phyloP scores from a whole-genome alignment of 2,329 filamentous ascomycete genomes.

The Colletotrichum agaves region DNA sequence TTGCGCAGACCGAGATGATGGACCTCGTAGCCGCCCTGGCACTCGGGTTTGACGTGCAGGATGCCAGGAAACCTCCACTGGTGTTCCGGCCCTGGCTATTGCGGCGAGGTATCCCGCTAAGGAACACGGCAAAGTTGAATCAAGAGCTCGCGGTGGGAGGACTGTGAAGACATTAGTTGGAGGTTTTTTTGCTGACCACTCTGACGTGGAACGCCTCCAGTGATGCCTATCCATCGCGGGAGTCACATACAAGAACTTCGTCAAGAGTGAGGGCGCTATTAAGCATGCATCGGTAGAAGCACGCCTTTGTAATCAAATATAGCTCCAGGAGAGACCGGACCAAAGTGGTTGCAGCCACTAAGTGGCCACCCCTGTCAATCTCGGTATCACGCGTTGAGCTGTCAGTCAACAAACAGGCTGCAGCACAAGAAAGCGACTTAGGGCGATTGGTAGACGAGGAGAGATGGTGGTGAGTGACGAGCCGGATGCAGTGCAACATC shows the following conservation, averaged over 20 bases:
- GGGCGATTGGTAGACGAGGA: conserved; percentile 15
- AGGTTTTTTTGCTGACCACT: conserved; percentile 28
- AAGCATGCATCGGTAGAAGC: not conserved
- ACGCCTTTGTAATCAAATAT: not conserved
- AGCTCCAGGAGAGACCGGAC: not conserved
- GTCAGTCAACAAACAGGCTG: conserved; percentile 14
- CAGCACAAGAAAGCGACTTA: not conserved
- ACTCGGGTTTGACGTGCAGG: conserved; percentile 42
- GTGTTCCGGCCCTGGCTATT: conserved; percentile 23
- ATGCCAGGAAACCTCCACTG: conserved; percentile 34
- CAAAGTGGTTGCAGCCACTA: conserved; percentile 32
- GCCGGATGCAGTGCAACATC: conserved; percentile 5
- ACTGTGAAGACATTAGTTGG: conserved; percentile 43
- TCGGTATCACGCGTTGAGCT: conserved; percentile 25
- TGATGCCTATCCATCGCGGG: not conserved
- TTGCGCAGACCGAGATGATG: conserved; percentile 46
- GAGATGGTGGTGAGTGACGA: conserved; percentile 5
- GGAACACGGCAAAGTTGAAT: conserved; percentile 23
- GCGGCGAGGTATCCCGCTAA: conserved; percentile 33
- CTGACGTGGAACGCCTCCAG: not conserved
- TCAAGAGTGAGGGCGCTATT: not conserved
- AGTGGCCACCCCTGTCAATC: conserved; percentile 13
- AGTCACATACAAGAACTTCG: not conserved
- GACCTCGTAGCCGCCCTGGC: conserved; percentile 40
- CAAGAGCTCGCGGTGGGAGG: conserved; percentile 36